These are phyloP conservation scores for Solanum dulcamara DNA, from an alignment of 257 asterid species.

Conservation along the genomic window DNA sequence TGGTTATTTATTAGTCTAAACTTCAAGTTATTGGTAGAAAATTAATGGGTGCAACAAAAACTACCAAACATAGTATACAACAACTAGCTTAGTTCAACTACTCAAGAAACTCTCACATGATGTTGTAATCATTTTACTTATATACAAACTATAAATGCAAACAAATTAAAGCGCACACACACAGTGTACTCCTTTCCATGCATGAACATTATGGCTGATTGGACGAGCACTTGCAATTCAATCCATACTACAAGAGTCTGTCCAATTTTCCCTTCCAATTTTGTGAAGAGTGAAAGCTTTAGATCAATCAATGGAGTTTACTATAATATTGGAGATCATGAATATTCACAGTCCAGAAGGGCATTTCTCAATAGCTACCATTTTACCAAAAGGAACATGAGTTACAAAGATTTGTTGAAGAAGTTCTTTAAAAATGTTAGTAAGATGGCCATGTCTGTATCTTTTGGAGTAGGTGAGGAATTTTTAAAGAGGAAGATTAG, in stretches of 20 bases:
- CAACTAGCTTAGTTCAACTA: constrained; percentile 14
- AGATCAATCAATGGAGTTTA: background rate
- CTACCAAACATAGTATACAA: constrained; percentile 12
- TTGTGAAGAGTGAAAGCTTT: constrained; percentile 8
- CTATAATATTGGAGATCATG: constrained; percentile 12
- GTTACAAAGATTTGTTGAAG: constrained; percentile 16
- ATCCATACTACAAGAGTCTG: background rate
- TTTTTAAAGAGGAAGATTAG: constrained; percentile 1
- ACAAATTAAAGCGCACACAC: background rate
- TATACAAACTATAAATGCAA: background rate
- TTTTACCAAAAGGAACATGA: constrained; percentile 11
- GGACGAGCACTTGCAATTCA: background rate
- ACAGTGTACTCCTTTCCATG: background rate
- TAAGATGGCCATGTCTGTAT: background rate
- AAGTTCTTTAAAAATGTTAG: background rate
- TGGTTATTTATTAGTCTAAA: background rate
- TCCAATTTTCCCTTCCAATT: constrained; percentile 1
- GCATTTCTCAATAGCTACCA: constrained; percentile 35
- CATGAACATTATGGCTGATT: background rate
- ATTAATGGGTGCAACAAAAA: constrained; percentile 20
- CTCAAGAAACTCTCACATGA: background rate
- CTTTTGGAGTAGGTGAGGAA: background rate
- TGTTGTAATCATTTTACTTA: background rate
- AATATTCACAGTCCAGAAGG: constrained; percentile 28
- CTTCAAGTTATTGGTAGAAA: background rate